A percentile compares a stretch with the other conserved stretches of the same genome.
Evolutionary conservation across 2,329 filamentous ascomycete genomes (phyloP).

Genomic region (Davidsoniella eucalypti): DNA sequence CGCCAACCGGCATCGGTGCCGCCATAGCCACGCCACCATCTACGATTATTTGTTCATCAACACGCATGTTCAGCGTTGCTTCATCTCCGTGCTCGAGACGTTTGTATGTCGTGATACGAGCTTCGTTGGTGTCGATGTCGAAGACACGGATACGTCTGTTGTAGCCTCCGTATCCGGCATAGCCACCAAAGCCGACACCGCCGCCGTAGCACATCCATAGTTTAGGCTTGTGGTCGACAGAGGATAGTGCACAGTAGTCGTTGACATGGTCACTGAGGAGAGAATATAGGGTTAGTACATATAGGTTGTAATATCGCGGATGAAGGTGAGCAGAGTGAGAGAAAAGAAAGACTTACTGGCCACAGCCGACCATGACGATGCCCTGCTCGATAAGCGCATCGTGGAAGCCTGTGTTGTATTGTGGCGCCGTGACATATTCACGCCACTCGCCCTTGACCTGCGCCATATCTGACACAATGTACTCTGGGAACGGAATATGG

Average conservation of each 20-base stretch:
- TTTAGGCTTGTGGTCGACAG: conserved; percentile 38
- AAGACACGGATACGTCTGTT: conserved; percentile 74
- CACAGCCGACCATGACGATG: conserved; percentile 74
- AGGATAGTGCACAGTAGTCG: conserved; percentile 74
- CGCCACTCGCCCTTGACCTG: conserved; percentile 47
- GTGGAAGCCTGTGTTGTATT: conserved; percentile 83
- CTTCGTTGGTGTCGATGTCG: conserved; percentile 84
- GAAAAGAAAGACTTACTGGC: conserved; percentile 48
- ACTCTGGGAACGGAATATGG: conserved; percentile 90
- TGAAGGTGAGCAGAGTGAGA: neutral
- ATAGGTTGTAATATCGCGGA: neutral
- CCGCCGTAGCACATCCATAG: conserved; percentile 99
- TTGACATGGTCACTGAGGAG: conserved; percentile 69
- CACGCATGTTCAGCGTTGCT: conserved; percentile 22
- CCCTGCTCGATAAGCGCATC: conserved; percentile 77
- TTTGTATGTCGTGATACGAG: conserved; percentile 83
- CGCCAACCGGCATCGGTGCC: conserved; percentile 15
- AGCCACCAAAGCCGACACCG: conserved; percentile 82
- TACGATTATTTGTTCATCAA: conserved; percentile 52
- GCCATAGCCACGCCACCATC: conserved; percentile 36
- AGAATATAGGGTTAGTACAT: conserved; percentile 8
- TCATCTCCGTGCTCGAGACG: conserved; percentile 54
- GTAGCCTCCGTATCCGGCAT: conserved; percentile 78
- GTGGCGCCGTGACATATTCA: conserved; percentile 74
- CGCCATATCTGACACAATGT: conserved; percentile 46